Evolutionary conservation across 805 yeast species (phyloP).

Genomic region (Millerozyma miso): DNA sequence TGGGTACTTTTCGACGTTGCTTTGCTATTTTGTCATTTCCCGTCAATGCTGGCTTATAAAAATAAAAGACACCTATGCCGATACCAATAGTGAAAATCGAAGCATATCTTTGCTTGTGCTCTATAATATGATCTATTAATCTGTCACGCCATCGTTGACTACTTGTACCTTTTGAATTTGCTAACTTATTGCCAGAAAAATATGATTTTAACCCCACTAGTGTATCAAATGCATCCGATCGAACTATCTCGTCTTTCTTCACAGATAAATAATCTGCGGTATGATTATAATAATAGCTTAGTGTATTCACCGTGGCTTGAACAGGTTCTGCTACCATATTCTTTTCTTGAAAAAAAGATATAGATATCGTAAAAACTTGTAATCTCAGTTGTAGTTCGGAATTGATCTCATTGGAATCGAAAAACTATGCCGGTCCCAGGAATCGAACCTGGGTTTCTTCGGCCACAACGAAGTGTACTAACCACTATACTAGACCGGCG

Average conservation of each 20-base stretch:
- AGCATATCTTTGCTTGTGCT: conserved; percentile 5
- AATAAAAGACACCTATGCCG: conserved; percentile 14
- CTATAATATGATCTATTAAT: conserved; percentile 1
- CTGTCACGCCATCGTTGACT: background rate
- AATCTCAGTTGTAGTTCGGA: too few species aligned
- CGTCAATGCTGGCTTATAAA: conserved; percentile 1
- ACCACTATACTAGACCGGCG: conserved; percentile 50
- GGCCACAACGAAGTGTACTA: conserved; percentile 49
- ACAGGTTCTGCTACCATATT: conserved; percentile 45
- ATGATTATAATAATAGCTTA: conserved; percentile 18
- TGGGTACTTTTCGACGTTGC: conserved; percentile 49
- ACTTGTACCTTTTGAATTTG: background rate
- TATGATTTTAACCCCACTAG: conserved; percentile 10
- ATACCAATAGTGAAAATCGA: conserved; percentile 23
- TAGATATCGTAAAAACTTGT: background rate
- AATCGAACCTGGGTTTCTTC: conserved; percentile 49
- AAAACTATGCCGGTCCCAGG: conserved; percentile 45
- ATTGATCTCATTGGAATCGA: too few species aligned
- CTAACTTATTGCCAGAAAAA: conserved; percentile 1
- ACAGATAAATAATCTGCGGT: conserved; percentile 17
- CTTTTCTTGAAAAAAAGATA: background rate
- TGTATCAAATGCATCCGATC: conserved; percentile 13
- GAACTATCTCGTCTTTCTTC: conserved; percentile 20
- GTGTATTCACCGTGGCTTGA: conserved; percentile 30
- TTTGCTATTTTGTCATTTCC: conserved; percentile 9